Evolutionary conservation across 345 rosid genomes (phyloP).

Genomic region (Salix caprea): DNA sequence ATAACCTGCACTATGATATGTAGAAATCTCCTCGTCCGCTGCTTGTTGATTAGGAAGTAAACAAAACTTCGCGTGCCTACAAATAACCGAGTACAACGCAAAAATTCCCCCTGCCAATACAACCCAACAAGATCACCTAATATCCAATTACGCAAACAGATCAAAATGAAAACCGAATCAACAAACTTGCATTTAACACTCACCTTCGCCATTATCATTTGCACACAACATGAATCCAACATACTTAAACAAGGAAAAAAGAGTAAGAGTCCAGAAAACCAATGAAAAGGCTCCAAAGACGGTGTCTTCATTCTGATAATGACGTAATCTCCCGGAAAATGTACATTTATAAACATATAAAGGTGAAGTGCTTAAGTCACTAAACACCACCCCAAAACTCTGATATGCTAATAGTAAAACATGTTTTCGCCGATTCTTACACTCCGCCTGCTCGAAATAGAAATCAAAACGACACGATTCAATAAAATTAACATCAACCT

Average conservation of each 20-base stretch:
- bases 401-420: constrained; percentile 68
- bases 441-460: constrained; percentile 50
- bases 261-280: constrained; percentile 82
- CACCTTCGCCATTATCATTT: constrained; percentile 92
- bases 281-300: constrained; percentile 76
- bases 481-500: background rate
- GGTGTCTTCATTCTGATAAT: constrained; percentile 57
- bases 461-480: constrained; percentile 11
- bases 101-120: constrained; percentile 74
- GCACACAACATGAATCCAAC: constrained; percentile 50
- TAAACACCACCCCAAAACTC: constrained; percentile 79
- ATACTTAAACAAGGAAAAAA: constrained; percentile 75
- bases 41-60: constrained; percentile 92
- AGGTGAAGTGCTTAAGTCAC: constrained; percentile 77
- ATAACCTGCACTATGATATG: constrained; percentile 50
- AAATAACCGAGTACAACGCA: constrained; percentile 78
- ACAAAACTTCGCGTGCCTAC: constrained; percentile 70
- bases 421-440: constrained; percentile 41
- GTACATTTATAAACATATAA: constrained; percentile 76
- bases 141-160: background rate
- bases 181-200: constrained; percentile 4
- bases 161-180: background rate
- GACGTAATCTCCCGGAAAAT: constrained; percentile 59
- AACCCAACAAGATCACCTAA: constrained; percentile 12
- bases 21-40: constrained; percentile 86